Evolutionary conservation across 331 rosid species (phyloP).

Genomic region (Dryas integrifolia): DNA sequence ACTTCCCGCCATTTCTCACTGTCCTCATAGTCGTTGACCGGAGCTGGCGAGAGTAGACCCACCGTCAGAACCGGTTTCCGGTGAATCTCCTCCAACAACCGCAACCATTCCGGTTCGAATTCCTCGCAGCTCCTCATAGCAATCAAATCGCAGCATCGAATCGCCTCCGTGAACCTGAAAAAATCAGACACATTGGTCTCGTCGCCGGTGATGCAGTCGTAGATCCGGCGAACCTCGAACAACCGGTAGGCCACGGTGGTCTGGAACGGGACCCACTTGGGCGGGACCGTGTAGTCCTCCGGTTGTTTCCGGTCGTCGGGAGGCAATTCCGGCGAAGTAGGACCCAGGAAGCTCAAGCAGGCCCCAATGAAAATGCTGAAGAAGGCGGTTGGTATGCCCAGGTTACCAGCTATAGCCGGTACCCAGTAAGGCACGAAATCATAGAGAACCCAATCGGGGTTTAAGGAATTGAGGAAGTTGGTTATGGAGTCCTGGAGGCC

Average conservation of each 20-base stretch:
- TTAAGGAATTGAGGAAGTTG: slow-evolving; percentile 18
- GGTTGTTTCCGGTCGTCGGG: neutral
- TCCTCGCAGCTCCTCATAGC: slow-evolving; percentile 16
- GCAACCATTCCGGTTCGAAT: slow-evolving; percentile 27
- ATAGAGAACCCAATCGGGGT: slow-evolving; percentile 28
- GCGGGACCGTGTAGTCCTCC: slow-evolving; percentile 19
- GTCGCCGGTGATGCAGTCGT: too few species aligned
- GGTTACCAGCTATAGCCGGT: neutral
- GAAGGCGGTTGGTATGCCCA: slow-evolving; percentile 20
- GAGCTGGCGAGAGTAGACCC: too few species aligned
- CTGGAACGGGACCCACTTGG: slow-evolving; percentile 26
- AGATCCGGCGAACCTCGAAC: slow-evolving; percentile 7
- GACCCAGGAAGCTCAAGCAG: neutral
- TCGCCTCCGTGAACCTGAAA: neutral
- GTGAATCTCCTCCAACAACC: neutral
- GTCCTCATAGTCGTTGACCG: too few species aligned
- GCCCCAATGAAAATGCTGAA: neutral
- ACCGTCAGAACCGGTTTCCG: neutral
- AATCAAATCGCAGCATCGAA: neutral
- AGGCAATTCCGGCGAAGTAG: neutral
- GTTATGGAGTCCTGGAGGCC: slow-evolving; percentile 14
- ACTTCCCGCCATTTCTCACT: neutral
- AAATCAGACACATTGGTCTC: too few species aligned
- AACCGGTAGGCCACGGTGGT: slow-evolving; percentile 1
- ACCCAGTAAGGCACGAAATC: slow-evolving; percentile 22